Evolutionary conservation across 2,329 filamentous ascomycete species (phyloP).

Genomic region (Coniochaeta hoffmannii): DNA sequence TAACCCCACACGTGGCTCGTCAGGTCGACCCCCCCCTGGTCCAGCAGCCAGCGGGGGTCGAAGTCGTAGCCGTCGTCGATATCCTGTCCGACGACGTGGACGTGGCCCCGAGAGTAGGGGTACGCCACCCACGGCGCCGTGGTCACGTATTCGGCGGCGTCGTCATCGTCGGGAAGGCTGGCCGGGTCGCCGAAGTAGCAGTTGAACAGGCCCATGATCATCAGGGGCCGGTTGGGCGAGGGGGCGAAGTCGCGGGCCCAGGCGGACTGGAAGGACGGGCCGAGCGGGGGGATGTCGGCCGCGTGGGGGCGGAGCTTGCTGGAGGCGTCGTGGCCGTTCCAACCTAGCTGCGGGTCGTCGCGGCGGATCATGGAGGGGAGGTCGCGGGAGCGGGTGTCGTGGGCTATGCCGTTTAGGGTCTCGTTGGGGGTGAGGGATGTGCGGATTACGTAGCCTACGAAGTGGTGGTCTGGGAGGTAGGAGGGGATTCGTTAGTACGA

Average conservation of each 20-base stretch:
- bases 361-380: constrained; percentile 35
- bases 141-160: constrained; percentile 23
- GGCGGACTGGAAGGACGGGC: constrained; percentile 40
- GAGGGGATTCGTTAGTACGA: neutral
- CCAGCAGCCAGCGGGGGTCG: constrained; percentile 47
- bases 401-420: constrained; percentile 41
- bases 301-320: constrained; percentile 49
- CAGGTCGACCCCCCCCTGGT: constrained; percentile 42
- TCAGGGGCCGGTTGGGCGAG: constrained; percentile 19
- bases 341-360: constrained; percentile 44
- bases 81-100: constrained; percentile 45
- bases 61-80: constrained; percentile 43
- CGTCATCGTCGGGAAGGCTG: constrained; percentile 30
- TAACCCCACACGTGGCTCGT: constrained; percentile 55
- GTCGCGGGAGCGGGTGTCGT: constrained; percentile 33
- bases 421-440: constrained; percentile 25
- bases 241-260: constrained; percentile 49
- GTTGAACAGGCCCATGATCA: constrained; percentile 26
- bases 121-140: constrained; percentile 47
- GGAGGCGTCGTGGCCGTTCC: constrained; percentile 49
- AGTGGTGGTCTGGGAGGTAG: constrained; percentile 34
- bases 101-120: constrained; percentile 50
- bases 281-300: constrained; percentile 42
- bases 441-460: constrained; percentile 45
- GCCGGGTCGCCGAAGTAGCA: constrained; percentile 25